Evolutionary conservation across 108 stramenopile species (phyloP).

Genomic region (Chaetoceros tenuissimus): DNA sequence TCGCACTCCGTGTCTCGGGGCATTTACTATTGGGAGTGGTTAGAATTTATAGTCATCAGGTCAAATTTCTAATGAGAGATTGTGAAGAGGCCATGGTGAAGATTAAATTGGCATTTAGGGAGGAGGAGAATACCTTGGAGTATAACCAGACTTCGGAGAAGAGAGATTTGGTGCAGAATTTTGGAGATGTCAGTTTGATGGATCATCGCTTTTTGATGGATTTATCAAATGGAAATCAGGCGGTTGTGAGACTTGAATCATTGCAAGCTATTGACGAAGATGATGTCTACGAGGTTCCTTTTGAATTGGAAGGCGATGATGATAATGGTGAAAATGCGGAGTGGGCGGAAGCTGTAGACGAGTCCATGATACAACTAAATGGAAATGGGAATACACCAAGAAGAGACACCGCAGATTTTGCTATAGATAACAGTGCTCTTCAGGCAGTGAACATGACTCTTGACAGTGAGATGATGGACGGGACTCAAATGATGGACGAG

Average conservation of each 20-base stretch:
- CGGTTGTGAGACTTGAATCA: neutral
- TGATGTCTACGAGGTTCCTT: conserved; percentile 1
- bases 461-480: neutral
- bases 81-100: conserved; percentile 97
- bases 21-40: conserved; percentile 96
- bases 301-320: conserved; percentile 15
- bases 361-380: neutral
- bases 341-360: conserved; percentile 6
- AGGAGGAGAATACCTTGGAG: conserved; percentile 15
- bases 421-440: neutral
- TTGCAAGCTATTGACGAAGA: conserved; percentile 3
- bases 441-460: neutral
- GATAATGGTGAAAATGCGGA: conserved; percentile 9
- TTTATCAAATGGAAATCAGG: neutral
- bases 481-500: neutral
- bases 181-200: neutral
- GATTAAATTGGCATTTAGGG: conserved; percentile 94
- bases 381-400: neutral
- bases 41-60: conserved; percentile 95
- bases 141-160: conserved; percentile 2
- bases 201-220: neutral
- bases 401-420: too few species aligned
- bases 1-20: conserved; percentile 93
- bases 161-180: conserved; percentile 2
- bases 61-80: conserved; percentile 93